Evolutionary conservation across 2,329 filamentous ascomycete species (phyloP).

Genomic region (Apiospora saccharicola): DNA sequence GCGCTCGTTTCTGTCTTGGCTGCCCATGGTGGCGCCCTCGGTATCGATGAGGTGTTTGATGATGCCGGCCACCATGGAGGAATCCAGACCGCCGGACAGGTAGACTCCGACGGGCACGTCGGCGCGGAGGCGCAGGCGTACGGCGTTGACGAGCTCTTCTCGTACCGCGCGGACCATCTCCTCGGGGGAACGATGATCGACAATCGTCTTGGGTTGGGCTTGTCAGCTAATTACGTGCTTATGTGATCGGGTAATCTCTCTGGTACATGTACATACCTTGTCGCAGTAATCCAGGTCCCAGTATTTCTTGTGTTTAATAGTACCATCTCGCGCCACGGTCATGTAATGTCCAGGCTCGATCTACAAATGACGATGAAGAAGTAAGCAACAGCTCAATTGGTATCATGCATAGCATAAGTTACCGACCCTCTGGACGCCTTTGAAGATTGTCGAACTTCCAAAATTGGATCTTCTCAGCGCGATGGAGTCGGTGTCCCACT

Average conservation of each 20-base stretch:
- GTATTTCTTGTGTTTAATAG: constrained; percentile 43
- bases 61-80: constrained; percentile 63
- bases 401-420: background rate
- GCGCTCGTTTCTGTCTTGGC: constrained; percentile 39
- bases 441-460: background rate
- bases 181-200: constrained; percentile 53
- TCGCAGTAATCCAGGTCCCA: constrained; percentile 61
- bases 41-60: constrained; percentile 53
- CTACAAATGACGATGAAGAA: constrained; percentile 50
- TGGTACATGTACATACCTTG: constrained; percentile 48
- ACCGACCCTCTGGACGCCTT: background rate
- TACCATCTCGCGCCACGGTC: constrained; percentile 48
- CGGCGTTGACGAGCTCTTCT: constrained; percentile 56
- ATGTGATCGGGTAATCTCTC: no score
- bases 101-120: constrained; percentile 66
- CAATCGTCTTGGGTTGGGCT: constrained; percentile 33
- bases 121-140: constrained; percentile 59
- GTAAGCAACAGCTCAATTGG: background rate
- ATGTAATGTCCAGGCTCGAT: constrained; percentile 45
- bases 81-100: constrained; percentile 65
- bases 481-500: constrained; percentile 60
- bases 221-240: background rate
- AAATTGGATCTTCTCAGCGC: constrained; percentile 49
- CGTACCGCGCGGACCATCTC: constrained; percentile 58
- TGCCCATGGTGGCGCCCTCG: constrained; percentile 55